Base-by-base conservation (phyloP, 2,329 filamentous ascomycete species). In the Aspergillus awamori region DNA sequence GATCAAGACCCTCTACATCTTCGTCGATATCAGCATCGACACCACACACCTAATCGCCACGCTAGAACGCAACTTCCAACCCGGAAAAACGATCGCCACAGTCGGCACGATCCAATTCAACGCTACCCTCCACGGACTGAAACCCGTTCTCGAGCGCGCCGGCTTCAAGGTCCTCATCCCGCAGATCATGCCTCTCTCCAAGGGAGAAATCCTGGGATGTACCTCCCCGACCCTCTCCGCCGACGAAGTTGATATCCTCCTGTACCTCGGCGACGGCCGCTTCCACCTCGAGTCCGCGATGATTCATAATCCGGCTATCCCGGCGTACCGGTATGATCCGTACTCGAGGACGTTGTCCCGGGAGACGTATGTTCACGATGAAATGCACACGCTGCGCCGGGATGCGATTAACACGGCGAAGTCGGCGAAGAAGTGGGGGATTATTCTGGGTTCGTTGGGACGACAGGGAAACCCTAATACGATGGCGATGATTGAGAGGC, bases 101-200 rank as follows among this genome's bases (percentile, higher is more conserved):
- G 94, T 99, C 15, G 94, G 95, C 52, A 99, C 95, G 0, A 99
- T 99, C 68, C 95, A 99, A 76, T 99, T 99, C 84, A 99, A 99
- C 78, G 92, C 93, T 38, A 97, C 95, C 0, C 89, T 99, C 33
- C 95, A 99, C 77, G 92, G 91, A 15, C 87, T 96, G 13, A 87
- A 88, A 65, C 84, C 88, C 30, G 85, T 87, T 15, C 85, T 99
- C 6, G 91, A 96, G 68, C 87, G 86, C 47, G 91, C 92, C 13
- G 95, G 95, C 15, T 97, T 94, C 82, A 87, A 85, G 61, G 86
- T 98, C 36, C 74, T 97, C 24, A 89, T 98, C 33, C 95, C 95
- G 0, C 95, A 99, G 76, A 97, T 97, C 65, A 88, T 91, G 36
- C 96, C 95, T 0, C 79, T 99, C 5, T 96, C 91, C 63, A 96